Base-by-base conservation (phyloP, 179 eudicot genomes). In the Silene coronaria region DNA sequence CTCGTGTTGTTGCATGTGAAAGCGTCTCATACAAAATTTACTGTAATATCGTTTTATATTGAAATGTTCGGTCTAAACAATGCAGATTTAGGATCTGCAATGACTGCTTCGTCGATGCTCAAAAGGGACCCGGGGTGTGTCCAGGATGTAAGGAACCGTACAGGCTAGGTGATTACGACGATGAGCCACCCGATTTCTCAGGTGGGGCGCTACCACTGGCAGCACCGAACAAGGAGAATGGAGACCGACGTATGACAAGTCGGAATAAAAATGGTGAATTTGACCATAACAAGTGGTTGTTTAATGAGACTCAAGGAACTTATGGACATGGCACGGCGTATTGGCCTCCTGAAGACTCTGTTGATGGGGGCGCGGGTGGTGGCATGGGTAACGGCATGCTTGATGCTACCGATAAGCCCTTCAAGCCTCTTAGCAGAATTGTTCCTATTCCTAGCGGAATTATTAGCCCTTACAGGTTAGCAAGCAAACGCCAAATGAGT, bases 291-390 rank as follows among this genome's bases (percentile, higher is more conserved):
- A 91, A 91, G 78, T 91, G 97, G 97, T 68, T 91, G 77, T 91
- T 91, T 34, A 78, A 78, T 72, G 97, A 91, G 82, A 88, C 95
- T 0, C 85, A 88, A 46, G 97, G 97, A n/a, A 91, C 97, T 11
- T 91, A 91, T 32, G 97, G 97, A 5, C 88, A 87, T 70, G 97
- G 97, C 5, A 91, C 90, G 57, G 97, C 97, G 26, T 91, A 91
- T 71, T 91, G 97, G 97, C 94, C 97, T 27, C 89, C 72, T 0
- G 92, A 90, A 14, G 91, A 90, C 58, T 36, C 53, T 55, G 80
- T 78, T 68, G 91, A 87, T 21, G 88, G 81, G 10, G 72, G n/a
- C n/a, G 86, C 85, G 34, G 70, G 82, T 32, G 88, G 86, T 13
- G 88, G 90, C 42, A 67, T 80, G 67, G 80, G 64, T 5, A 81